Evolutionary conservation across 2,329 filamentous ascomycete genomes (phyloP).

Genomic region (Neopestalotiopsis sp.): DNA sequence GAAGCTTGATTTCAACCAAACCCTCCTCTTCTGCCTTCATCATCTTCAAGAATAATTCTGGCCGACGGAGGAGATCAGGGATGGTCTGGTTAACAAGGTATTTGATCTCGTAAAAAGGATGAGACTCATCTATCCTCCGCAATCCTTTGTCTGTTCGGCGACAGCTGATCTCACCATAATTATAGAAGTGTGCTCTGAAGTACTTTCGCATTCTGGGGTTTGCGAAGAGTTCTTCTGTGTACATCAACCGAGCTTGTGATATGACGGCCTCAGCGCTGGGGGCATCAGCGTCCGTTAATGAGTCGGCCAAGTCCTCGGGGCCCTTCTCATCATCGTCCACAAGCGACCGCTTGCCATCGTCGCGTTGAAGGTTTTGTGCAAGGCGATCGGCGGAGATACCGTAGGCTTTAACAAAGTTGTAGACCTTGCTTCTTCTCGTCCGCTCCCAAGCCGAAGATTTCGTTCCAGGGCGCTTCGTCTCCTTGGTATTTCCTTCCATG

Average conservation of each 20-base stretch:
- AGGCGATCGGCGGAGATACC: conserved; percentile 89
- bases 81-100: conserved; percentile 92
- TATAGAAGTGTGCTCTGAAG: conserved; percentile 83
- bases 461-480: conserved; percentile 81
- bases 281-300: conserved; percentile 75
- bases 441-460: conserved; percentile 83
- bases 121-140: conserved; percentile 90
- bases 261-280: conserved; percentile 78
- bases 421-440: conserved; percentile 79
- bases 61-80: conserved; percentile 77
- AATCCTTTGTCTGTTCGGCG: conserved; percentile 92
- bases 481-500: conserved; percentile 66
- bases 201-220: conserved; percentile 90
- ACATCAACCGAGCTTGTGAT: conserved; percentile 82
- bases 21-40: conserved; percentile 95
- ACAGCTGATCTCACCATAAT: conserved; percentile 84
- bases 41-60: conserved; percentile 95
- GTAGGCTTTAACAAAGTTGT: conserved; percentile 84
- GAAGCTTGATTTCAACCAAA: conserved; percentile 82
- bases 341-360: conserved; percentile 69
- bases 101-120: conserved; percentile 97
- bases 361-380: conserved; percentile 82
- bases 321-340: conserved; percentile 83
- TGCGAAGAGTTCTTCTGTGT: conserved; percentile 86
- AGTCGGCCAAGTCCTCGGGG: conserved; percentile 88